A percentile compares a stretch with the other conserved stretches of the same genome.
Conservation (phyloP, 352 stramenopile species). For the Pythium rishiriense region DNA sequence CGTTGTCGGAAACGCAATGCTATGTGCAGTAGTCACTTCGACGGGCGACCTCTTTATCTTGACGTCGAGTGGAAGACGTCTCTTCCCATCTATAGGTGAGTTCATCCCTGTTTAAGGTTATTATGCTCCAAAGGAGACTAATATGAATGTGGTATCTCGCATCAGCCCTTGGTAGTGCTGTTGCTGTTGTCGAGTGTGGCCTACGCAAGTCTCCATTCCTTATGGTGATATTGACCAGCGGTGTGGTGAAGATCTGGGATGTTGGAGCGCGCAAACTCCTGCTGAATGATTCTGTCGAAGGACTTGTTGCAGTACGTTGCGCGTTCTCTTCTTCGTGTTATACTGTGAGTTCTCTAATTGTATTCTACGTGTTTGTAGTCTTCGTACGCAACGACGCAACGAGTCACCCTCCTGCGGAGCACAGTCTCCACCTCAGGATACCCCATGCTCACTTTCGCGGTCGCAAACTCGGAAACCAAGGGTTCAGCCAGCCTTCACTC, state of each 20-base stretch:
- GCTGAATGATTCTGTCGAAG: constrained; percentile 64
- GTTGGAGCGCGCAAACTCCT: constrained; percentile 45
- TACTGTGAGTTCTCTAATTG: background rate
- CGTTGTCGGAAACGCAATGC: constrained; percentile 60
- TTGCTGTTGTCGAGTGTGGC: constrained; percentile 78
- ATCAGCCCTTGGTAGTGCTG: constrained; percentile 57
- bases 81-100: constrained; percentile 82
- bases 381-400: constrained; percentile 28
- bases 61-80: constrained; percentile 53
- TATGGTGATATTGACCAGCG: constrained; percentile 66
- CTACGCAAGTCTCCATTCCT: constrained; percentile 60
- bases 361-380: constrained; percentile 11
- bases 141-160: no score
- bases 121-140: no score
- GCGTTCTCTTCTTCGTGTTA: background rate
- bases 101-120: no score
- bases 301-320: constrained; percentile 50
- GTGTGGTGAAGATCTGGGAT: constrained; percentile 76
- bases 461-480: constrained; percentile 53
- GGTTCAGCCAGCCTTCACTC: constrained; percentile 62
- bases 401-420: constrained; percentile 70
- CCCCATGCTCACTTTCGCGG: constrained; percentile 83
- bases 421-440: constrained; percentile 69
- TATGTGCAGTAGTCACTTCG: constrained; percentile 60
- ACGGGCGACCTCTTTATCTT: constrained; percentile 73